These are phyloP conservation scores for Saussurea involucrata DNA, from an alignment of 129 eudicot genomes.

Conservation along the genomic window DNA sequence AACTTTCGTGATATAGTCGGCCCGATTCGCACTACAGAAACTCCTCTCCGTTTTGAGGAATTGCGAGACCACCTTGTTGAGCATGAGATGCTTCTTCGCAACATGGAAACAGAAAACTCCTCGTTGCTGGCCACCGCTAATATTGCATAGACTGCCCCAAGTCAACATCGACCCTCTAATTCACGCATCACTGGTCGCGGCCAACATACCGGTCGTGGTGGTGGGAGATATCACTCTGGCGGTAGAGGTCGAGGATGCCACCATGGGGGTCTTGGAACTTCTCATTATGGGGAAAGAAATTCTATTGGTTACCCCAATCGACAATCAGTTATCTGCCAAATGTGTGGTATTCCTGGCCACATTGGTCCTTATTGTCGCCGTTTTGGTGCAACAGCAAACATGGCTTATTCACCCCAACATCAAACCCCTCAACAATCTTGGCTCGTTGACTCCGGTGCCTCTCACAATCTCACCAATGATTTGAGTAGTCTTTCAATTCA, in stretches of 20 bases:
- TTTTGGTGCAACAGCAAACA: no score
- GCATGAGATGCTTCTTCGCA: not conserved
- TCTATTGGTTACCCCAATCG: not conserved
- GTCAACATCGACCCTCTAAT: not conserved
- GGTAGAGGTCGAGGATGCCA: not conserved
- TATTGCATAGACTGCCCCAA: not conserved
- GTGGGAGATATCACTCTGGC: not conserved
- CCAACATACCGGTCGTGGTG: not conserved
- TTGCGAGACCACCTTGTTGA: not conserved
- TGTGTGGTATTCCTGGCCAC: not conserved
- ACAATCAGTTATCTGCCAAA: not conserved
- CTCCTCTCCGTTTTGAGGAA: not conserved
- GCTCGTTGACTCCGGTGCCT: no score
- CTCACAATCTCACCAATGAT: no score
- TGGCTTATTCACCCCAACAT: no score
- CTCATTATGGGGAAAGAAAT: not conserved
- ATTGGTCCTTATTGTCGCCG: no score
- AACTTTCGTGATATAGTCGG: no score
- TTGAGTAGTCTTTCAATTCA: no score
- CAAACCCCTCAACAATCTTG: no score
- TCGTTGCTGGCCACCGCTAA: not conserved
- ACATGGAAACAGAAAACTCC: not conserved
- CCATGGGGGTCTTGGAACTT: not conserved
- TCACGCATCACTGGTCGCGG: not conserved
- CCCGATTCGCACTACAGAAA: not conserved